Conservation (phyloP, 2,329 filamentous ascomycete genomes). For the Chrysosporium keratinophilum region DNA sequence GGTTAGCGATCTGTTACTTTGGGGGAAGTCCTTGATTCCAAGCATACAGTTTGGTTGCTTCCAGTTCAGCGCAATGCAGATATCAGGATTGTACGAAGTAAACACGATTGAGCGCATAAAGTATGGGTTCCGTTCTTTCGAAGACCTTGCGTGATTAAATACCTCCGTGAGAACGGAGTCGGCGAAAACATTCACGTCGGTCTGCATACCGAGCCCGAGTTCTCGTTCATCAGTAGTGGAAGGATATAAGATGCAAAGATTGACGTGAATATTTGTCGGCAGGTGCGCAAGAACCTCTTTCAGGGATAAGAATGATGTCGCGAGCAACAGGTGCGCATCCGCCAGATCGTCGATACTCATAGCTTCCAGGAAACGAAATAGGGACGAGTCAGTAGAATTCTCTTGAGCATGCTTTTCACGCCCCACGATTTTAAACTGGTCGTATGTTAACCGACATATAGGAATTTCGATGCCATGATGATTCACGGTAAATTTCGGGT, state of each 20-base stretch:
- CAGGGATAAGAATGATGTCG: slow-evolving; percentile 67
- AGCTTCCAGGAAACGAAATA: slow-evolving; percentile 22
- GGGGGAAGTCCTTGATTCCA: neutral
- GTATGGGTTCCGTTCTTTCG: slow-evolving; percentile 57
- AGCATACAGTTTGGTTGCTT: slow-evolving; percentile 86
- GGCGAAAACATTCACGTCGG: slow-evolving; percentile 76
- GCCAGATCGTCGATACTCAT: slow-evolving; percentile 41
- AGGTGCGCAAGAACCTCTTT: slow-evolving; percentile 64
- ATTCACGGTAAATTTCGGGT: slow-evolving; percentile 70
- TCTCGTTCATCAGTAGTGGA: slow-evolving; percentile 60
- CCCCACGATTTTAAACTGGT: slow-evolving; percentile 41
- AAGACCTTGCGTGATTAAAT: slow-evolving; percentile 73
- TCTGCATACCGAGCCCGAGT: slow-evolving; percentile 60
- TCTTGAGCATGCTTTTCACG: slow-evolving; percentile 28
- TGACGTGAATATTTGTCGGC: slow-evolving; percentile 71
- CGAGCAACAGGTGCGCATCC: slow-evolving; percentile 60
- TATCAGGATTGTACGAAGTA: slow-evolving; percentile 78
- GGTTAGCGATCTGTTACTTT: neutral
- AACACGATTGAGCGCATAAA: slow-evolving; percentile 82
- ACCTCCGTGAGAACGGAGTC: slow-evolving; percentile 75
- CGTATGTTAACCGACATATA: slow-evolving; percentile 64
- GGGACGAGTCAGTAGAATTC: slow-evolving; percentile 4
- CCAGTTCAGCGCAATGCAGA: slow-evolving; percentile 95
- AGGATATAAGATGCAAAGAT: slow-evolving; percentile 86
- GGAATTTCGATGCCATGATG: slow-evolving; percentile 71